phyloP scores from a whole-genome alignment of 2,329 filamentous ascomycete genomes.

The Xylaria sp. region DNA sequence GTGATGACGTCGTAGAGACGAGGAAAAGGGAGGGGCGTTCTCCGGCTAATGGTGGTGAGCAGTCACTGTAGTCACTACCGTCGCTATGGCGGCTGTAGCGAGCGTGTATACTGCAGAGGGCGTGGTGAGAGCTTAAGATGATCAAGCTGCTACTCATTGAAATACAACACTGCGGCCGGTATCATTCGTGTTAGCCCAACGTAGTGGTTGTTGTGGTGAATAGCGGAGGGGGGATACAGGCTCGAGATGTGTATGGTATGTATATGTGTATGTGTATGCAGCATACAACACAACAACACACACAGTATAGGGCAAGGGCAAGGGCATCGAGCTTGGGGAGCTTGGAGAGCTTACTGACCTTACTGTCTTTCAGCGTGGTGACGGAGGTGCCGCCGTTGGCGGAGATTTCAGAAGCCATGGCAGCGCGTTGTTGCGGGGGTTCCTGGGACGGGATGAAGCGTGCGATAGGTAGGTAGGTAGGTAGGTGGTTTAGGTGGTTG shows the following conservation, averaged over 20 bases:
- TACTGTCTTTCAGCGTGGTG: conserved; percentile 63
- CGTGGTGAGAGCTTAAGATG: background rate
- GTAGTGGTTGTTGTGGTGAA: conserved; percentile 18
- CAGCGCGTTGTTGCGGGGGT: conserved; percentile 39
- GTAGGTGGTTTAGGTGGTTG: too few species aligned
- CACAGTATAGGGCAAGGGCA: background rate
- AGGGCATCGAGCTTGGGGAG: conserved; percentile 12
- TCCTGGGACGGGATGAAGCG: conserved; percentile 20
- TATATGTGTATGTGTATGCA: background rate
- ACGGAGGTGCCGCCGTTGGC: conserved; percentile 61
- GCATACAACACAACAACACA: background rate
- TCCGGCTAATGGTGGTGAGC: background rate
- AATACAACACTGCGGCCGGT: conserved; percentile 52
- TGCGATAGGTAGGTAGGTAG: too few species aligned
- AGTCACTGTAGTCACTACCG: conserved; percentile 1
- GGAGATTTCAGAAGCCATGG: conserved; percentile 54
- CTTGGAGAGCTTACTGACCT: conserved; percentile 51
- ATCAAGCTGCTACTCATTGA: conserved; percentile 34
- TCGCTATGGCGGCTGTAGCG: background rate
- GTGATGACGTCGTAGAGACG: conserved; percentile 37
- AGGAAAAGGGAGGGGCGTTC: conserved; percentile 25
- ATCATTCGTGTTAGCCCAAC: conserved; percentile 47
- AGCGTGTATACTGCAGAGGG: background rate
- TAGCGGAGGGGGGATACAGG: conserved; percentile 6
- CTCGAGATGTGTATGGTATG: background rate